Conservation (phyloP, 2,329 filamentous ascomycete genomes). For the Aspergillus sp. region DNA sequence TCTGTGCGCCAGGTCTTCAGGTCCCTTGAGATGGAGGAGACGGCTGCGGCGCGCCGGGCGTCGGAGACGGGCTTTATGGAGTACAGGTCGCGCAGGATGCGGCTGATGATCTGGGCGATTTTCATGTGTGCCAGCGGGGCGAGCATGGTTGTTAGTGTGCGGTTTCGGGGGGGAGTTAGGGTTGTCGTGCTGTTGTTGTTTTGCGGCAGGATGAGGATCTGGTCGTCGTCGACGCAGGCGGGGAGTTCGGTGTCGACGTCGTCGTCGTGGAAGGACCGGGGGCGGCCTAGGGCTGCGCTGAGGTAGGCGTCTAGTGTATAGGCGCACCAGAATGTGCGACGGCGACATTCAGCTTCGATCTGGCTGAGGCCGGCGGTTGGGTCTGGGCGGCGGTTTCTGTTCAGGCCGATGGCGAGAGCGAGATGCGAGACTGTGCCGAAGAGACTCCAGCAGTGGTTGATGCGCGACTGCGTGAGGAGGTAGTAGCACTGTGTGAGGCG, state of each 20-base stretch:
- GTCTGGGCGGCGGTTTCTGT: slow-evolving; percentile 15
- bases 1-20: slow-evolving; percentile 38
- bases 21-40: slow-evolving; percentile 30
- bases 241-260: slow-evolving; percentile 23
- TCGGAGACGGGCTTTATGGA: slow-evolving; percentile 12
- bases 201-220: not conserved
- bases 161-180: not conserved
- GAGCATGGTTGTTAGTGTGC: not conserved
- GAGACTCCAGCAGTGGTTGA: slow-evolving; percentile 50
- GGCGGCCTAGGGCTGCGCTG: slow-evolving; percentile 20
- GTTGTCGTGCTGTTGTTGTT: not conserved
- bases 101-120: slow-evolving; percentile 1
- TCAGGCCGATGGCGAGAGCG: slow-evolving; percentile 28
- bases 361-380: slow-evolving; percentile 2
- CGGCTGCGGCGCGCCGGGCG: slow-evolving; percentile 18
- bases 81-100: slow-evolving; percentile 4
- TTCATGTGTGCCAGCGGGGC: not conserved
- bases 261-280: slow-evolving; percentile 22
- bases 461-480: slow-evolving; percentile 45
- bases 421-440: slow-evolving; percentile 47
- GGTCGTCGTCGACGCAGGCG: slow-evolving; percentile 11
- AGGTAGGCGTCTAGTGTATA: slow-evolving; percentile 24
- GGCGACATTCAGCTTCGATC: slow-evolving; percentile 19
- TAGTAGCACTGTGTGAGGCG: slow-evolving; percentile 46
- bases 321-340: slow-evolving; percentile 22